Evolutionary conservation across 768 basidiomycete genomes (phyloP), one percentile per base, ranked within the genome.

Genomic region (Boletus barrowsii): DNA sequence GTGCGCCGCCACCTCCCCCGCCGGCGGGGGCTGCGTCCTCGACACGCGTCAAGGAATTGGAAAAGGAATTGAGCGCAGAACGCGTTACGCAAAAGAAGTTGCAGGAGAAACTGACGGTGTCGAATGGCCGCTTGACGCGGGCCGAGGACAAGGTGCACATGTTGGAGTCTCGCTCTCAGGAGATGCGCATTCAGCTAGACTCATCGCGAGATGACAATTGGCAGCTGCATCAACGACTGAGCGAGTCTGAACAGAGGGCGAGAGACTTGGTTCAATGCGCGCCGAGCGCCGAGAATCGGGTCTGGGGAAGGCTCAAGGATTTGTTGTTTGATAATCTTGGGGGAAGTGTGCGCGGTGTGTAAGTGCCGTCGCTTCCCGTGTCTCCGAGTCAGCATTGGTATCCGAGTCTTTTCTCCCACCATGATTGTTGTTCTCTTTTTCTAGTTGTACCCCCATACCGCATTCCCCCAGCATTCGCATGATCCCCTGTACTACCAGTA

Each of bases 301-400:
- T 71, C 26, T 69, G 65, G 68, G 66, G 57, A 42, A 63, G 52
- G 52, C 48, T 69, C 55, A 71, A 62, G 47, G 68, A 66, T 53
- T 49, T 69, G 56, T 53, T 69, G 18, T 66, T 65, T 56, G 65
- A 71, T 45, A 65, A 63, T 22, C 42, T 71, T 35, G 58, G 58
- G 10, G 54, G 54, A 13, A 48, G 56, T 44, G 15, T 54, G 30
- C 64, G 55, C 11, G 57, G 59, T 59, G 67, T 52, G 64, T 68
- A 43, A 64, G 46, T 15, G 44, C 18, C 44, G 30, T 46, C 4
- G 44, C 29, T 48, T 44, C 37, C 14, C 7, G 11, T 26, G 35
- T 51, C 39, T 57, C 29, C 46, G 43, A 11, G 15, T 18, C 37
- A 9, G 37, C 36, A 53, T 57, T 53, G 20, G 51, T 29, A 54